Evolutionary conservation across 352 stramenopile genomes (phyloP), one percentile per base, ranked within the genome.

Genomic region (Pythium coloratum): DNA sequence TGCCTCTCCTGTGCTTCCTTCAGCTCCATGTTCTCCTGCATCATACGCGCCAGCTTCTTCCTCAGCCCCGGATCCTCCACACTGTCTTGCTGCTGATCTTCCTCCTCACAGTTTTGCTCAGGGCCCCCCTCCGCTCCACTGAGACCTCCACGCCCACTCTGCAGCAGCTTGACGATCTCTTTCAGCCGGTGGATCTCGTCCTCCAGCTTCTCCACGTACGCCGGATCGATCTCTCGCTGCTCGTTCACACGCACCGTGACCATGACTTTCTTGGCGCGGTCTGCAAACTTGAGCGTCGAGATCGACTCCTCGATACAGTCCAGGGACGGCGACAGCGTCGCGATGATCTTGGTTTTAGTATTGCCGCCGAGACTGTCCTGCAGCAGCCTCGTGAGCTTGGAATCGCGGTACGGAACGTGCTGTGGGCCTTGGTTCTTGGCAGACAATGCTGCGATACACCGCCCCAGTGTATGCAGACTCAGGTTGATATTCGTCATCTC

Each of bases 401-500:
- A 96, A 60, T 98, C 92, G 30, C 92, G 86, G 66, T 97, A 98
- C 1, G 92, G 92, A 10, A 97, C 89, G 62, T 97, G 89, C 16
- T 61, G 40, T 1, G 36, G n/a, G 18, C n/a, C 18, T 9, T 50
- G 20, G 3, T 30, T 13, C 14, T 55, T 89, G 40, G 73, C 74
- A 0, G 83, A 89, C 10, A 97, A 69, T 16, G 90, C 75, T 6
- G 86, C 84, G 34, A 98, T 97, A 57, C 89, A 97, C 33, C 90
- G 74, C 7, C 94, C 94, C 3, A 98, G 77, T 14, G 89, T 97
- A 67, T 97, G 90, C 14, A 98, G 81, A 73, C 86, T 97, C 42
- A 97, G 64, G 71, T 98, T 98, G 68, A 98, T 98, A 65, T 95
- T 97, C 16, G 89, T 98, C 90, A 98, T 96, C 69, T 98, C 94